Percentiles rank a stretch among this genome's conserved stretches.
These are phyloP conservation scores for Phytopythium litorale DNA, from an alignment of 352 stramenopile species.

Conservation along the genomic window DNA sequence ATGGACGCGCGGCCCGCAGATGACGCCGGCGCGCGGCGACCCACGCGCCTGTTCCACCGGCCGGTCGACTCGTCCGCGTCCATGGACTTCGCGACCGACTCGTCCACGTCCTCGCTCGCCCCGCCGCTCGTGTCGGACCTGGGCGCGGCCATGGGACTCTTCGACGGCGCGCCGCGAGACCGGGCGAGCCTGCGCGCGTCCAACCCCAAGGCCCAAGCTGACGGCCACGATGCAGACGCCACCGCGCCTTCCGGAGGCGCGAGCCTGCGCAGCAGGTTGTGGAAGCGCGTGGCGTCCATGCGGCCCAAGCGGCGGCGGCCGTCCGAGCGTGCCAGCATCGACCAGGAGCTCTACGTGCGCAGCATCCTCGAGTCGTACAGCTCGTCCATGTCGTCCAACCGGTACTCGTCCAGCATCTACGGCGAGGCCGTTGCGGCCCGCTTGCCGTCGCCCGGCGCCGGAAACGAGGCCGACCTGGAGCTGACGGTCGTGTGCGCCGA, in stretches of 20 bases:
- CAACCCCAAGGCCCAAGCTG: conserved; percentile 13
- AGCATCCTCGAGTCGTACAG: conserved; percentile 74
- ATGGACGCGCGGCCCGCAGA: conserved; percentile 4
- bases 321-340: conserved; percentile 21
- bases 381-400: conserved; percentile 67
- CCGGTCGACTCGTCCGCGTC: neutral
- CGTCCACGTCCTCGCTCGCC: conserved; percentile 15
- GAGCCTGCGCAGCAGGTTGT: conserved; percentile 25
- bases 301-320: conserved; percentile 19
- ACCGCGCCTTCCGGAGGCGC: conserved; percentile 4
- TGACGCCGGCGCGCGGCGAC: conserved; percentile 3
- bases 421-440: neutral
- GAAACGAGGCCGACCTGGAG: neutral
- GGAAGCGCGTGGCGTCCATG: conserved; percentile 30
- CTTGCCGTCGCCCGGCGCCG: neutral
- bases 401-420: conserved; percentile 27
- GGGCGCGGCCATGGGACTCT: conserved; percentile 13
- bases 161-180: conserved; percentile 10
- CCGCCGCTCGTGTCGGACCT: conserved; percentile 16
- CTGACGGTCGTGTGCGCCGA: conserved; percentile 1
- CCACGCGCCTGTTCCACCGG: neutral
- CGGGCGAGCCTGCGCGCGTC: neutral
- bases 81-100: conserved; percentile 19
- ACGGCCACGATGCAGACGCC: conserved; percentile 15
- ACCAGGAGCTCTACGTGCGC: conserved; percentile 70